Conservation (phyloP, 2,329 filamentous ascomycete species). For the Ramularia endophylla region DNA sequence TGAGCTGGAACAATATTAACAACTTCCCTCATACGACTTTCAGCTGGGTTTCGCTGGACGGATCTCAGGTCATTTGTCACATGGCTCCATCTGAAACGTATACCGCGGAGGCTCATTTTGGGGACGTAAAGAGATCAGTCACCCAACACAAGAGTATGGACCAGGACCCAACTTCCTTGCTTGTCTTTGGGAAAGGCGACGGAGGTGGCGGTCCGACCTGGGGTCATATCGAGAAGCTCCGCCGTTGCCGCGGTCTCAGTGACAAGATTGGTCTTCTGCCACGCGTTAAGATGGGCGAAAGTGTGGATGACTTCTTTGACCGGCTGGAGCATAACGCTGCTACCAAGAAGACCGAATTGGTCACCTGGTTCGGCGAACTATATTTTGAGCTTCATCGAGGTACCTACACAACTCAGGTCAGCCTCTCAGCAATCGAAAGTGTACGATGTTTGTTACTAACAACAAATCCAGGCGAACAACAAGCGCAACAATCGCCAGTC, state of each 20-base stretch:
- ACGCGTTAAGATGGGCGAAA: conserved; percentile 79
- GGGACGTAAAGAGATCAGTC: conserved; percentile 84
- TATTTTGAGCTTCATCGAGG: conserved; percentile 98
- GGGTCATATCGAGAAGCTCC: conserved; percentile 89
- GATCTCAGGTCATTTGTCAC: conserved; percentile 93
- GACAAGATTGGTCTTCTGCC: conserved; percentile 80
- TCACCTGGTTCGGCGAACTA: conserved; percentile 96
- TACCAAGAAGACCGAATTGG: conserved; percentile 60
- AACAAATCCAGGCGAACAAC: conserved; percentile 81
- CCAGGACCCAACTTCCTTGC: conserved; percentile 79
- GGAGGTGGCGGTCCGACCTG: conserved; percentile 93
- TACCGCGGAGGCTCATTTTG: conserved; percentile 89
- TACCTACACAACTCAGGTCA: conserved; percentile 71
- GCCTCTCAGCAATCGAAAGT: too few relatives aligned
- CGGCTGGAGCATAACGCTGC: conserved; percentile 69
- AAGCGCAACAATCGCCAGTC: conserved; percentile 87
- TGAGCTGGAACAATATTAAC: conserved; percentile 99
- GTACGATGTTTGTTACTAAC: too few relatives aligned
- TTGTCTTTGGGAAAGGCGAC: conserved; percentile 95
- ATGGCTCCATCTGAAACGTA: conserved; percentile 97
- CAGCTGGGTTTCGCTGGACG: conserved; percentile 95
- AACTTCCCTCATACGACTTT: conserved; percentile 98
- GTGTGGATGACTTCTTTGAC: conserved; percentile 92
- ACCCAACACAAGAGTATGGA: conserved; percentile 94
- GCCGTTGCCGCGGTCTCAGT: conserved; percentile 83